Conservation (phyloP, 2,329 filamentous ascomycete species). For the Talaromyces sp. region DNA sequence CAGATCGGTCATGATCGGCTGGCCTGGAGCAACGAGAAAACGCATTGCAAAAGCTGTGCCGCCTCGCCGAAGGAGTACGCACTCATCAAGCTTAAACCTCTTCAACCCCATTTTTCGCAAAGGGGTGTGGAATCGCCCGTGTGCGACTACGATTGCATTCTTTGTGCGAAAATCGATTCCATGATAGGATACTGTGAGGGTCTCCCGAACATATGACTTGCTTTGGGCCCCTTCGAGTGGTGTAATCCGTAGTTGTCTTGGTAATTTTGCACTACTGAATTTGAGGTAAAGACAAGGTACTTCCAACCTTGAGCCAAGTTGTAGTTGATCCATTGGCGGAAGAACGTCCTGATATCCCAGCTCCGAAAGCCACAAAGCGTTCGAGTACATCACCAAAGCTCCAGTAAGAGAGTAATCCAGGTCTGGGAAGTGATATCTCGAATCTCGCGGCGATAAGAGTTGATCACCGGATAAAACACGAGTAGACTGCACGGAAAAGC, state of each 20-base stretch:
- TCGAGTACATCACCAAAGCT: constrained; percentile 37
- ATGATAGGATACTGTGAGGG: constrained; percentile 37
- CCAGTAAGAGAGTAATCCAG: constrained; percentile 37
- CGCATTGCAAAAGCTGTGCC: constrained; percentile 39
- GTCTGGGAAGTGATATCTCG: constrained; percentile 31
- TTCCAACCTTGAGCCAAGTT: constrained; percentile 29
- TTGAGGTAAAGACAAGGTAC: constrained; percentile 37
- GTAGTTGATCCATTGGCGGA: constrained; percentile 30
- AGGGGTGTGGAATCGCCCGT: constrained; percentile 31
- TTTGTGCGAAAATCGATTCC: constrained; percentile 35
- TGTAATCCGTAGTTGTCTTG: constrained; percentile 29
- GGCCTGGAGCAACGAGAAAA: constrained; percentile 35
- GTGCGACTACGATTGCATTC: constrained; percentile 35
- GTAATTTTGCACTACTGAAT: constrained; percentile 32
- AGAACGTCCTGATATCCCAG: constrained; percentile 29
- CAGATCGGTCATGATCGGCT: constrained; percentile 34
- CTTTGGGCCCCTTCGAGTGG: constrained; percentile 27
- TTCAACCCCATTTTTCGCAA: constrained; percentile 28
- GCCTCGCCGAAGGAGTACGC: constrained; percentile 33
- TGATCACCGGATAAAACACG: constrained; percentile 32
- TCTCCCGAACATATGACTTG: constrained; percentile 32
- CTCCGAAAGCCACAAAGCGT: constrained; percentile 34
- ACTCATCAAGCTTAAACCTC: constrained; percentile 29
- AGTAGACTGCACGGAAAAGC: constrained; percentile 25
- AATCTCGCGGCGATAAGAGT: constrained; percentile 22